Percentiles rank a stretch among this genome's conserved stretches.
These are phyloP conservation scores for Hypoxylon rubiginosum DNA, from an alignment of 2,329 filamentous ascomycete species.

Conservation along the genomic window DNA sequence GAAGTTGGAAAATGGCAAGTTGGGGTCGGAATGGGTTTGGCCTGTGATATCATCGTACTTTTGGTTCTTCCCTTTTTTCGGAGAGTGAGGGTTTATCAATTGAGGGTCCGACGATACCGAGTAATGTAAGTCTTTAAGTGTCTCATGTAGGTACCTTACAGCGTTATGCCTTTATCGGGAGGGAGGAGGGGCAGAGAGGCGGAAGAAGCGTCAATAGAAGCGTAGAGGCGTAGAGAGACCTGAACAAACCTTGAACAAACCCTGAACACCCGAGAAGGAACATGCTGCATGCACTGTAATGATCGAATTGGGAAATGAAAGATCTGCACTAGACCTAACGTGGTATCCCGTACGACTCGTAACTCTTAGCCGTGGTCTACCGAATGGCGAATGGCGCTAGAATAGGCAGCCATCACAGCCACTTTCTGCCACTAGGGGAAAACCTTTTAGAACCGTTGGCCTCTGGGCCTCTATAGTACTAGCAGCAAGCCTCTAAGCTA, in stretches of 20 bases:
- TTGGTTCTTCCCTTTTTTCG: neutral
- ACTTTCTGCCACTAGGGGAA: neutral
- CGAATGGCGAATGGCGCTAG: conserved; percentile 1
- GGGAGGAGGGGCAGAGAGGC: neutral
- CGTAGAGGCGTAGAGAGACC: neutral
- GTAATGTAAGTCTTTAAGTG: neutral
- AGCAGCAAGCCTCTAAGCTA: too few species aligned
- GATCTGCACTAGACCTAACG: conserved; percentile 35
- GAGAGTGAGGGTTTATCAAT: conserved; percentile 23
- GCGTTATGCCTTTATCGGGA: neutral
- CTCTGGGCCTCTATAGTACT: too few species aligned
- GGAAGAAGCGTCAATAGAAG: neutral
- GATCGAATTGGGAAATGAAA: conserved; percentile 3
- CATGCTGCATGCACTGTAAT: conserved; percentile 2
- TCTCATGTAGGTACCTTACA: neutral
- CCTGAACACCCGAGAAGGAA: neutral
- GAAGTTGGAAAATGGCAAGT: conserved; percentile 16
- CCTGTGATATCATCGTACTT: conserved; percentile 39
- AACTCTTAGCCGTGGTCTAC: conserved; percentile 11
- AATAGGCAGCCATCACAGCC: conserved; percentile 5
- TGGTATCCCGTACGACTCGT: conserved; percentile 26
- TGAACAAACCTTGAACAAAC: neutral
- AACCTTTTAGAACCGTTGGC: neutral
- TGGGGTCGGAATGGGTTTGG: conserved; percentile 11
- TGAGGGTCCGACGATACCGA: conserved; percentile 18